A percentile compares a stretch with the other conserved stretches of the same genome.
Conservation (phyloP, 2,329 filamentous ascomycete genomes). For the Pyricularia grisea region DNA sequence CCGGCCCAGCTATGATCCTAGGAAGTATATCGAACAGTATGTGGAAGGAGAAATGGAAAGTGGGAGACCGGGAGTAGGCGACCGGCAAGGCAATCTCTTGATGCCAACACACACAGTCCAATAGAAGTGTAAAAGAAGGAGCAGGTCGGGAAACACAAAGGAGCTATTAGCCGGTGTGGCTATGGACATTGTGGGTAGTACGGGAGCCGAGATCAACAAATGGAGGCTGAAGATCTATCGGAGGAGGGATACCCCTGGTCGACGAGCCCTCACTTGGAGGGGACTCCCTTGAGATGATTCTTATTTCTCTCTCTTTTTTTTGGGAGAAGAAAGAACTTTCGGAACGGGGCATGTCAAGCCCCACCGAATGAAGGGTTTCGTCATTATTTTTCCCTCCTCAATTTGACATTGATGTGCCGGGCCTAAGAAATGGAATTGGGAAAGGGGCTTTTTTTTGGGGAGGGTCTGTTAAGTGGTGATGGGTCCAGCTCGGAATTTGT, state of each 20-base stretch:
- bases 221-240: neutral
- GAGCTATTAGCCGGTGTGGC: constrained; percentile 1
- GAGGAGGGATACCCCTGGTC: neutral
- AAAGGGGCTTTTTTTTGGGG: neutral
- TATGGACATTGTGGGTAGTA: neutral
- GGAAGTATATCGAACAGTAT: neutral
- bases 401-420: neutral
- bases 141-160: neutral
- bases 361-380: neutral
- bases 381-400: neutral
- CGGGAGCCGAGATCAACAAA: constrained; percentile 1
- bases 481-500: neutral
- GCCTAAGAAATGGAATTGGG: neutral
- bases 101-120: neutral
- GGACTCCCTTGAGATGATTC: neutral
- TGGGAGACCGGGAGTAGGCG: neutral
- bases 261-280: neutral
- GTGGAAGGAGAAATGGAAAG: neutral
- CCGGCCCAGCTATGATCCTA: neutral
- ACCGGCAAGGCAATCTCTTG: neutral
- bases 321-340: neutral
- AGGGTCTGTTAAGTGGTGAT: neutral
- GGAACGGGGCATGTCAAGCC: neutral
- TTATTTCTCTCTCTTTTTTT: neutral
- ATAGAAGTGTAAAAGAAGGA: neutral